Conservation (phyloP, 306 rosid genomes). For the Ammopiptanthus mongolicus region DNA sequence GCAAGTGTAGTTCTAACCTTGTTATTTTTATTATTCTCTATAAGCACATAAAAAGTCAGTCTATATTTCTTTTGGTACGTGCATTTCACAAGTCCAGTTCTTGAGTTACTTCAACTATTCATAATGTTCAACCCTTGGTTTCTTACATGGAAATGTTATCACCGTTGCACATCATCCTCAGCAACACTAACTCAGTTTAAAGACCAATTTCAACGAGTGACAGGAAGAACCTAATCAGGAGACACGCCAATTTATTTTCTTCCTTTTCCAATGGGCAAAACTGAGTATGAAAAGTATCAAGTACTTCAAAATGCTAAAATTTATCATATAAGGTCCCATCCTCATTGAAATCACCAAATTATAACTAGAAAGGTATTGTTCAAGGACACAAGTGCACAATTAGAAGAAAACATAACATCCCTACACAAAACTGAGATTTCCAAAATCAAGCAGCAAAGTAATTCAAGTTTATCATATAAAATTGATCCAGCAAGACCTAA, state of each 20-base stretch:
- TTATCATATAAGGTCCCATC: not conserved
- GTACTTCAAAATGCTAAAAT: not conserved
- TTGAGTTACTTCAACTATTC: no score
- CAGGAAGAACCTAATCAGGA: not conserved
- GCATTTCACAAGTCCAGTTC: no score
- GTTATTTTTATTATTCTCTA: not conserved
- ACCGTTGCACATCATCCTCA: no score
- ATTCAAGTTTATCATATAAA: not conserved
- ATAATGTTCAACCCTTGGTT: no score
- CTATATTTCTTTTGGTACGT: no score
- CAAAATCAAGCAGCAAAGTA: not conserved
- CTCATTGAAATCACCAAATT: slow-evolving; percentile 11
- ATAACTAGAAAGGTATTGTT: not conserved
- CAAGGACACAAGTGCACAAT: not conserved
- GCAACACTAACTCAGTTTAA: not conserved
- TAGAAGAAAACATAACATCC: not conserved
- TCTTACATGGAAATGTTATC: no score
- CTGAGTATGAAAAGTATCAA: not conserved
- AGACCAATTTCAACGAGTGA: not conserved
- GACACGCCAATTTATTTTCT: not conserved
- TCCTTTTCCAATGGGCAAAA: not conserved
- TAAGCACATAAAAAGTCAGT: not conserved
- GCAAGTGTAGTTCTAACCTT: not conserved
- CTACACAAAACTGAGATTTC: slow-evolving; percentile 17
- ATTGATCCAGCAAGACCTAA: not conserved